Conservation (phyloP, 177 flowering plant genomes). For the Vitis hybrid region DNA sequence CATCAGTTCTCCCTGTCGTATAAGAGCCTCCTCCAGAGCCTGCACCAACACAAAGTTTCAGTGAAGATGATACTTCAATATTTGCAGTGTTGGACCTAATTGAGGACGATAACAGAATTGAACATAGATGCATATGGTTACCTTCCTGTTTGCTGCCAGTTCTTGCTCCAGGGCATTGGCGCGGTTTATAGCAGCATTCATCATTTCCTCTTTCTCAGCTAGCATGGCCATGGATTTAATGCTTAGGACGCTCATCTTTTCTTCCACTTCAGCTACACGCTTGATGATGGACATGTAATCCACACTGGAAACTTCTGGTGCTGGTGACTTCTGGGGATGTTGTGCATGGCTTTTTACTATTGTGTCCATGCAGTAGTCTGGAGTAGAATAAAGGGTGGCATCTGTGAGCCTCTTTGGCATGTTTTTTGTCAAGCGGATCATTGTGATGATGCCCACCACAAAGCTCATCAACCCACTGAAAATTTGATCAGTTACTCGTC, state of each 20-base stretch:
- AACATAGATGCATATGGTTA: conserved; percentile 13
- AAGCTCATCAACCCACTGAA: conserved; percentile 60
- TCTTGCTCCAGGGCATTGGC: conserved; percentile 58
- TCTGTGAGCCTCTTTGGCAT: conserved; percentile 67
- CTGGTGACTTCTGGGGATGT: conserved; percentile 19
- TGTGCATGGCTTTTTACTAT: conserved; percentile 20
- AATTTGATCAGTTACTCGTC: conserved; percentile 32
- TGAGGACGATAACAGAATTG: too few species aligned
- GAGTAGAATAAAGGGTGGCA: conserved; percentile 42
- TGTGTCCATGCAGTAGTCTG: conserved; percentile 26
- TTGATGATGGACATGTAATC: conserved; percentile 56
- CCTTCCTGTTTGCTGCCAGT: conserved; percentile 68
- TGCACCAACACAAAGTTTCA: conserved; percentile 26
- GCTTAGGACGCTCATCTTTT: conserved; percentile 40
- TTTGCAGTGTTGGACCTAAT: too few species aligned
- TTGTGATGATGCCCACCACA: conserved; percentile 63
- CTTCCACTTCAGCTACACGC: conserved; percentile 75
- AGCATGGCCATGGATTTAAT: conserved; percentile 47
- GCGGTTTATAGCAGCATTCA: conserved; percentile 56
- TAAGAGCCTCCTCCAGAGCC: conserved; percentile 57
- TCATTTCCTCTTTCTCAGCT: conserved; percentile 67
- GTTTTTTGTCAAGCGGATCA: conserved; percentile 60
- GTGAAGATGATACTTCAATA: too few species aligned
- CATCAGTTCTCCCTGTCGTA: conserved; percentile 45
- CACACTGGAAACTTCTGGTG: conserved; percentile 29